Evolutionary conservation across 2,329 filamentous ascomycete species (phyloP).

Genomic region (Orbilia brochopaga): DNA sequence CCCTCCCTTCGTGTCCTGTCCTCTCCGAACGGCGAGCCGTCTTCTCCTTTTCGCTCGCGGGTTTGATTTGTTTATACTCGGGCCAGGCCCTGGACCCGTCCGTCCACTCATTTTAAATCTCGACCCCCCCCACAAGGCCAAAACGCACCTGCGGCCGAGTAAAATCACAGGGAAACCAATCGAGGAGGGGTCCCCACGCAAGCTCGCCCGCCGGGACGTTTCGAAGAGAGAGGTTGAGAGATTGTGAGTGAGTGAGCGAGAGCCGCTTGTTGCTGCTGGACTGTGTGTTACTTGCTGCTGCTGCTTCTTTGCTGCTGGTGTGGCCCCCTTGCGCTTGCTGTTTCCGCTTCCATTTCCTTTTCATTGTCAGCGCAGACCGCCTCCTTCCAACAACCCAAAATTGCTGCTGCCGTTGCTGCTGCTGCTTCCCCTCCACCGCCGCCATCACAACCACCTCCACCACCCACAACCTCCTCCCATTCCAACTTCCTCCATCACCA

Average conservation of each 20-base stretch:
- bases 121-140: conserved; percentile 1
- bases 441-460: not conserved
- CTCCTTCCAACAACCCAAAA: not conserved
- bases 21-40: not conserved
- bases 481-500: conserved; percentile 2
- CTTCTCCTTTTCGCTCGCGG: conserved; percentile 3
- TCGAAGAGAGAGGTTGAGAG: not conserved
- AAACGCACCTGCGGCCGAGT: conserved; percentile 2
- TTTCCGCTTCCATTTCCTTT: conserved; percentile 11
- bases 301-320: not conserved
- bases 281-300: not conserved
- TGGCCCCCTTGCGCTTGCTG: not conserved
- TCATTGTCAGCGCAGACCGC: conserved; percentile 2
- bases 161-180: conserved; percentile 1
- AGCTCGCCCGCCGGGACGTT: conserved; percentile 1
- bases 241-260: too few relatives aligned
- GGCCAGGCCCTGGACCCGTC: conserved; percentile 1
- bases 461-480: not conserved
- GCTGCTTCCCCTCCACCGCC: not conserved
- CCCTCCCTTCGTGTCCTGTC: not conserved
- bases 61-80: conserved; percentile 11
- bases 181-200: conserved; percentile 4
- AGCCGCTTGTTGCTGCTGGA: not conserved
- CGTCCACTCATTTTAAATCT: conserved; percentile 6
- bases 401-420: too few relatives aligned